A percentile compares a stretch with the other conserved stretches of the same genome.
These are phyloP conservation scores for Mucuna pruriens DNA, from an alignment of 306 rosid genomes.

Conservation along the genomic window DNA sequence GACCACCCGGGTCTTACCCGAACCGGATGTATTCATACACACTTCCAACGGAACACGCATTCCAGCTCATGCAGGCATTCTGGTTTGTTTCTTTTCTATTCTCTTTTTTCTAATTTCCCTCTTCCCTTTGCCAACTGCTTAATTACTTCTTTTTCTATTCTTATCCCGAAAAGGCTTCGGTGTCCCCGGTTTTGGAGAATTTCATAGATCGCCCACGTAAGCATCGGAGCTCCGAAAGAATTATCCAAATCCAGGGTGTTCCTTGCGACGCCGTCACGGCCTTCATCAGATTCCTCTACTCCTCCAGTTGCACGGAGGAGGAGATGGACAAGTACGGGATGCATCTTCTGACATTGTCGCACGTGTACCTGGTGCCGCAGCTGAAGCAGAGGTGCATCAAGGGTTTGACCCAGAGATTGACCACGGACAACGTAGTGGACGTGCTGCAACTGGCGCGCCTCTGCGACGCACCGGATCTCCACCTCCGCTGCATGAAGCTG, in stretches of 20 bases:
- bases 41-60: slow-evolving; percentile 72
- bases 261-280: slow-evolving; percentile 75
- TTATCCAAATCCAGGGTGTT: slow-evolving; percentile 82
- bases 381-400: slow-evolving; percentile 74
- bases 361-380: slow-evolving; percentile 80
- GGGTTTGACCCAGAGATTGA: slow-evolving; percentile 60
- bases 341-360: slow-evolving; percentile 82
- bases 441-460: slow-evolving; percentile 82
- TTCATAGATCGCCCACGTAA: slow-evolving; percentile 70
- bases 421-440: slow-evolving; percentile 80
- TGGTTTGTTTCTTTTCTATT: too few relatives aligned
- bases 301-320: slow-evolving; percentile 73
- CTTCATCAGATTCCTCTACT: slow-evolving; percentile 72
- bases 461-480: slow-evolving; percentile 93
- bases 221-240: slow-evolving; percentile 61
- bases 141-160: neutral
- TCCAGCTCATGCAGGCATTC: slow-evolving; percentile 73
- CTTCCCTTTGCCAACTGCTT: too few relatives aligned
- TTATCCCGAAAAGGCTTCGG: slow-evolving; percentile 51
- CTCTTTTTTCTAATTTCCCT: too few relatives aligned
- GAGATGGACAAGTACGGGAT: slow-evolving; percentile 75
- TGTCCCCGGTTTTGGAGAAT: slow-evolving; percentile 80
- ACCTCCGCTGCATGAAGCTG: slow-evolving; percentile 75
- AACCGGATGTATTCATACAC: slow-evolving; percentile 71
- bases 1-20: slow-evolving; percentile 53